Evolutionary conservation across 441 rosid genomes (phyloP), one percentile per base, ranked within the genome.

Genomic region (Metrosideros polymorpha): DNA sequence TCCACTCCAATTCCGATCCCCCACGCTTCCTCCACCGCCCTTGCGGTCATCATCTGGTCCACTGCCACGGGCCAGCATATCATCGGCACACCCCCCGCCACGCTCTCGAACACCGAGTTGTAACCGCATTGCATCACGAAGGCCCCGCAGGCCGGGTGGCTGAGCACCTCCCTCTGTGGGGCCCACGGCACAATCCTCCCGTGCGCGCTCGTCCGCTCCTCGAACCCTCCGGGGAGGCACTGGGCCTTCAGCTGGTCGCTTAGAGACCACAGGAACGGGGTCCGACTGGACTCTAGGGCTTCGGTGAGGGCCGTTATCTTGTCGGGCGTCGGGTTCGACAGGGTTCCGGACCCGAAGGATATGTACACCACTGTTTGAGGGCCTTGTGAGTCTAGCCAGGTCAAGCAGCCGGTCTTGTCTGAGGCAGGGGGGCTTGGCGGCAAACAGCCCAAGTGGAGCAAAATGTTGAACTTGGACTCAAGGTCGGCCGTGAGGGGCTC

Each of bases 221-320:
- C 71, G 12, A 85, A 43, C 0, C 87, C 87, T 29, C 6, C 1
- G 1, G 87, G 87, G 51, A 85, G 54, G 79, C 47, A 22, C 52
- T 6, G 76, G 8, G 63, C 39, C 45, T 22, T 77, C 50, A 77
- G 50, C 30, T 85, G 52, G 71, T 76, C 87, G 15, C 77, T 85
- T 5, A 85, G 42, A 7, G 87, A 85, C 87, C 87, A 85, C 10
- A 85, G n/a, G 54, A 43, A 85, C 10, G 87, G 87, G 49, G 75
- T 85, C 32, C 4, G 29, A 9, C 42, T 85, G 83, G 79, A 82
- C 35, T 85, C 84, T 9, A 85, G 83, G 12, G 87, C 84, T 32
- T 54, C 66, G 35, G 84, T 66, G 12, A 77, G 59, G 32, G 66
- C 83, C 6, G 32, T 17, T 32, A 77, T 52, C 84, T 85, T 84